phyloP scores from a whole-genome alignment of 192 early-diverging fungal genomes.

The Dispira parvispora region DNA sequence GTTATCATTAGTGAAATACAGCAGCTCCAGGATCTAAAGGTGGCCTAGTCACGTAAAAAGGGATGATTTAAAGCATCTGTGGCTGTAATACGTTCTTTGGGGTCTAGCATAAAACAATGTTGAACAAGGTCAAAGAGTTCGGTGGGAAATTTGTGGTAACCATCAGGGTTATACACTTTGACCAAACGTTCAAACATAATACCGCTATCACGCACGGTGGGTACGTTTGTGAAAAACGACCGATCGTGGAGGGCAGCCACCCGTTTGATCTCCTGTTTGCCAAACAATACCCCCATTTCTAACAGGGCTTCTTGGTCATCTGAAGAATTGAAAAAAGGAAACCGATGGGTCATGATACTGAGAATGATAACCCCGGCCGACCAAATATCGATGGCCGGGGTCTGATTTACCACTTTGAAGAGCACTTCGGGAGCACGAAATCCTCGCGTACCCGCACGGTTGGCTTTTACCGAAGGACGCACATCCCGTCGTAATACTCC shows the following conservation, averaged over 20 bases:
- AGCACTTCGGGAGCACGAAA: conserved; percentile 90
- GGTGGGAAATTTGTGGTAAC: conserved; percentile 17
- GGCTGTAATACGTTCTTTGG: conserved; percentile 49
- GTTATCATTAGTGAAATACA: too few relatives aligned
- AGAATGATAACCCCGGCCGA: conserved; percentile 75
- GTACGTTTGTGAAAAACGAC: conserved; percentile 25
- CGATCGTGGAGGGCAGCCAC: conserved; percentile 34
- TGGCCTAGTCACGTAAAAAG: conserved; percentile 26
- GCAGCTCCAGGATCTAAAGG: too few relatives aligned
- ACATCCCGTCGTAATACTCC: conserved; percentile 22
- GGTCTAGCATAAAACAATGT: conserved; percentile 36
- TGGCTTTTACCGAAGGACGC: conserved; percentile 53
- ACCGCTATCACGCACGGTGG: conserved; percentile 25
- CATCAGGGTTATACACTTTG: conserved; percentile 27
- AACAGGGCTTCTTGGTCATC: conserved; percentile 76
- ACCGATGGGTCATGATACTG: conserved; percentile 58
- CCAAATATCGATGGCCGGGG: conserved; percentile 82
- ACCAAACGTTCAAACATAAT: conserved; percentile 26
- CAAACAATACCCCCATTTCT: conserved; percentile 70
- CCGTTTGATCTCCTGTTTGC: conserved; percentile 51
- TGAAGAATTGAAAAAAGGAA: conserved; percentile 79
- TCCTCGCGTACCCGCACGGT: conserved; percentile 80
- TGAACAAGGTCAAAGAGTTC: conserved; percentile 43
- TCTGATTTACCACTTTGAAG: conserved; percentile 60
- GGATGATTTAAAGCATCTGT: conserved; percentile 59